Percentiles rank a stretch among this genome's conserved stretches.
These are phyloP conservation scores for Candida albicans DNA, from an alignment of 1,139 yeast species.

Conservation along the genomic window DNA sequence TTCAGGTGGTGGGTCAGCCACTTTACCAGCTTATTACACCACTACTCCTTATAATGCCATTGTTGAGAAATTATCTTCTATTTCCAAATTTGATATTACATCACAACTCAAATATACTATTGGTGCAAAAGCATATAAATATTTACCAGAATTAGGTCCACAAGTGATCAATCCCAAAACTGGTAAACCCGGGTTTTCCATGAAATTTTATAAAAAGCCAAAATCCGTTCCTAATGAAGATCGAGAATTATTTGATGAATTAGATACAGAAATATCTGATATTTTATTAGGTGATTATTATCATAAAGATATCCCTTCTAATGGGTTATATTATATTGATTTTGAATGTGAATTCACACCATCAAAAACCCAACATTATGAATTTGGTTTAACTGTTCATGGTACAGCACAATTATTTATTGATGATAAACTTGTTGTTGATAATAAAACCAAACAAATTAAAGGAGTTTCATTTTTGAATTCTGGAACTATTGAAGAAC, in stretches of 20 bases:
- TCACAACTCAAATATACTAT: conserved; percentile 19
- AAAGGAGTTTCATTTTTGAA: conserved; percentile 49
- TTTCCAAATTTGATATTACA: no score
- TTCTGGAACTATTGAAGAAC: conserved; percentile 49
- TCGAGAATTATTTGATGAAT: conserved; percentile 37
- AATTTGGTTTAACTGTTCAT: conserved; percentile 48
- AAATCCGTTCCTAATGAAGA: conserved; percentile 14
- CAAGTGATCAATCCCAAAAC: conserved; percentile 22
- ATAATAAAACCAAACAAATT: conserved; percentile 53
- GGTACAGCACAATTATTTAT: conserved; percentile 57
- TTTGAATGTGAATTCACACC: conserved; percentile 46
- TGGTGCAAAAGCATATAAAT: conserved; percentile 25
- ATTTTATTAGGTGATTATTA: conserved; percentile 50
- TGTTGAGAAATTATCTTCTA: conserved; percentile 17
- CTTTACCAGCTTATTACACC: conserved; percentile 29
- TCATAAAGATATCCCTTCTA: conserved; percentile 22
- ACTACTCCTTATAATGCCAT: conserved; percentile 34
- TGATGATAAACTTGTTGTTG: conserved; percentile 53
- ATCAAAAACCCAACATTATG: conserved; percentile 47
- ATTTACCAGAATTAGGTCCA: conserved; percentile 29
- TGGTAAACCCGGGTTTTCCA: conserved; percentile 43
- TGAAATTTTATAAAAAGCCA: conserved; percentile 35
- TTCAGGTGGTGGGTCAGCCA: conserved; percentile 40
- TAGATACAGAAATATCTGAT: conserved; percentile 29
- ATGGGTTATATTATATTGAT: conserved; percentile 37